Base-by-base conservation (phyloP, 2,329 filamentous ascomycete species). In the Sclerotinia trifoliorum region DNA sequence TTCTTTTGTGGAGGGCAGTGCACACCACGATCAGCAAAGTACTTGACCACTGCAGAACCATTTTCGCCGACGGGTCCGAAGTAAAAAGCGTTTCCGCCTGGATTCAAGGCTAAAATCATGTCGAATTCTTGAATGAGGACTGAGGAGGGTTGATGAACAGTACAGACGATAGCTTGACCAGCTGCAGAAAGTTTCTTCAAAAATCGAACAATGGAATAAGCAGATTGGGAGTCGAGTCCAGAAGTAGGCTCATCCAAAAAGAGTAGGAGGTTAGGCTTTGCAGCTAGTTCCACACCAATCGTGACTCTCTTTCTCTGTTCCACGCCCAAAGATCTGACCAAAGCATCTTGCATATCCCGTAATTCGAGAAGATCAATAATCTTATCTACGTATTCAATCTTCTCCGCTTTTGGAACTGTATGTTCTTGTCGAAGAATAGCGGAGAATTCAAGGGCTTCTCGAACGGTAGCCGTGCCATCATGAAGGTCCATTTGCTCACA, bases 171-270 rank as follows among this genome's bases (percentile, higher is more conserved):
- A 10, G 89, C 89, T 74, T 91, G 88, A 1, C 89, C 89, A 17
- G 88, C 86, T 10, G 83, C 80, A 6, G 87, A 83, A 3, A 92
- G 81, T 76, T 91, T 91, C 80, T 86, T 88, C 67, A 91, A 75
- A 79, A 91, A 91, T 1, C 85, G 82, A 4, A 91, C 83, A 69
- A 92, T 91, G 0, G 85, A 88, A 77, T 84, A 90, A 0, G 90
- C 88, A 1, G 86, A 87, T 72, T 91, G 89, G 19, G 84, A 87
- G 77, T 92, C 89, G 4, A 92, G 82, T 69, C 89, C 89, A 70
- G 84, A 87, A 0, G 90, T 92, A 0, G 90, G 90, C 74, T 92
- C 90, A 73, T 92, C 90, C 24, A 92, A 79, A 80, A 92, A 92
- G 10, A 92, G 81, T 2, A 91, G 80, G 0, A 91, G 81, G 52